Evolutionary conservation across 139 green algal species (phyloP).

Genomic region (Asterochloris erici): DNA sequence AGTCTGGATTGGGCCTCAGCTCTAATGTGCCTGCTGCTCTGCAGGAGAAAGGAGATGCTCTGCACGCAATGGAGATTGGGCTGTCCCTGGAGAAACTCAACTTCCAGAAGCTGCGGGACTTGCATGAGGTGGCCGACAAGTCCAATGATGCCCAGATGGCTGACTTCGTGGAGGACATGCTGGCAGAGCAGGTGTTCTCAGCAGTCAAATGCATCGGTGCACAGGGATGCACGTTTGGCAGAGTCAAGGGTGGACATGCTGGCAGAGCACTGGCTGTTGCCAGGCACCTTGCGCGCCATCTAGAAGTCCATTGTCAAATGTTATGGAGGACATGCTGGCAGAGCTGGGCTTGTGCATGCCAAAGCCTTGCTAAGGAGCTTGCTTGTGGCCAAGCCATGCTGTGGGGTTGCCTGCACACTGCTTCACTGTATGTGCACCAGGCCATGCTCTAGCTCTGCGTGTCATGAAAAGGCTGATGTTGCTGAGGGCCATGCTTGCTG

Average conservation of each 20-base stretch:
- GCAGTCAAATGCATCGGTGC: not conserved
- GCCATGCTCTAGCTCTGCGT: not conserved
- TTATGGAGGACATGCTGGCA: not conserved
- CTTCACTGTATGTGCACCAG: not conserved
- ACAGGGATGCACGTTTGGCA: not conserved
- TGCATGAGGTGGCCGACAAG: slow-evolving; percentile 58
- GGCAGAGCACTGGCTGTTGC: not conserved
- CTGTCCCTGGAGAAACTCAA: slow-evolving; percentile 70
- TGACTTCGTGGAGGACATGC: slow-evolving; percentile 70
- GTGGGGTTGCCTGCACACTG: not conserved
- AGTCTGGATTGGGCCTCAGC: too few relatives aligned
- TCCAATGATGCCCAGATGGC: slow-evolving; percentile 49
- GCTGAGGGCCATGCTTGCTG: not conserved
- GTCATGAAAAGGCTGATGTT: not conserved
- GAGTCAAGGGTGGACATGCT: not conserved
- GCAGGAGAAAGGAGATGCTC: slow-evolving; percentile 50
- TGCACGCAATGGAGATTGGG: slow-evolving; percentile 58
- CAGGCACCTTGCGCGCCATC: not conserved
- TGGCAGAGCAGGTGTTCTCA: slow-evolving; percentile 60
- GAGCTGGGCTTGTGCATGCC: not conserved
- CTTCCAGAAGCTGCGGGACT: slow-evolving; percentile 61
- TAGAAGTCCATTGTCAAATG: not conserved
- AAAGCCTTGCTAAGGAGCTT: not conserved
- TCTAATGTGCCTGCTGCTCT: too few relatives aligned
- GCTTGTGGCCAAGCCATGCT: not conserved